Evolutionary conservation across 139 green algal species (phyloP).

Genomic region (Asterochloris sp.): DNA sequence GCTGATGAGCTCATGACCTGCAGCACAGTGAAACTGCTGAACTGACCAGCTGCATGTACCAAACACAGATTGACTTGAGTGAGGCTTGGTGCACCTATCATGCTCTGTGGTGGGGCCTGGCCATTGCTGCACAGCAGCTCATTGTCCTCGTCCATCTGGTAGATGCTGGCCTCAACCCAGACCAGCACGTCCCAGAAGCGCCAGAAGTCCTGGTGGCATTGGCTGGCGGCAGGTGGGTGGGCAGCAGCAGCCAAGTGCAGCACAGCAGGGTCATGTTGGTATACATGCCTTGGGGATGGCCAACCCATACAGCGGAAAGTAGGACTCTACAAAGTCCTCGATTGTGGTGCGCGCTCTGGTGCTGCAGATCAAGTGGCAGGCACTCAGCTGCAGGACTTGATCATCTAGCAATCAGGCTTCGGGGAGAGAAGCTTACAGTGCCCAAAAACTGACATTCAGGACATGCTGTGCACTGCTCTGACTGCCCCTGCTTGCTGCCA

Average conservation of each 20-base stretch:
- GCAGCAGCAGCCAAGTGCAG: too few relatives aligned
- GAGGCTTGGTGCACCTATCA: not conserved
- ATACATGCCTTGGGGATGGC: slow-evolving; percentile 22
- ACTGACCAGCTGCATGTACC: too few relatives aligned
- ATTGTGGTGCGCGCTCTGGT: slow-evolving; percentile 57
- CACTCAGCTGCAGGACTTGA: too few relatives aligned
- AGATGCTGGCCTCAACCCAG: slow-evolving; percentile 69
- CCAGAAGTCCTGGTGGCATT: slow-evolving; percentile 44
- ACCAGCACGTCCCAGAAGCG: slow-evolving; percentile 59
- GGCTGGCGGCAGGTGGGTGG: not conserved
- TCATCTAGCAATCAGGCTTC: too few relatives aligned
- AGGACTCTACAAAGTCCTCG: slow-evolving; percentile 67
- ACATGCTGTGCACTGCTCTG: too few relatives aligned
- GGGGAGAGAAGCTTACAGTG: too few relatives aligned
- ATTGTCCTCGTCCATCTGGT: slow-evolving; percentile 75
- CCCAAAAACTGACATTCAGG: too few relatives aligned
- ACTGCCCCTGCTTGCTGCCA: too few relatives aligned
- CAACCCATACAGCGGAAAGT: slow-evolving; percentile 64
- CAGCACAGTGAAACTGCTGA: too few relatives aligned
- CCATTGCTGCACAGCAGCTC: slow-evolving; percentile 20
- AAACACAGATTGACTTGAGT: not conserved
- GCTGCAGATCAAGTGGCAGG: slow-evolving; percentile 24
- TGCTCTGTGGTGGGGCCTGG: not conserved
- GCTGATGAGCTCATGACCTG: slow-evolving; percentile 19
- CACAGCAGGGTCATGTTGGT: too few relatives aligned